Conservation (phyloP, 208 protist genomes). For the Trypanosoma mega region DNA sequence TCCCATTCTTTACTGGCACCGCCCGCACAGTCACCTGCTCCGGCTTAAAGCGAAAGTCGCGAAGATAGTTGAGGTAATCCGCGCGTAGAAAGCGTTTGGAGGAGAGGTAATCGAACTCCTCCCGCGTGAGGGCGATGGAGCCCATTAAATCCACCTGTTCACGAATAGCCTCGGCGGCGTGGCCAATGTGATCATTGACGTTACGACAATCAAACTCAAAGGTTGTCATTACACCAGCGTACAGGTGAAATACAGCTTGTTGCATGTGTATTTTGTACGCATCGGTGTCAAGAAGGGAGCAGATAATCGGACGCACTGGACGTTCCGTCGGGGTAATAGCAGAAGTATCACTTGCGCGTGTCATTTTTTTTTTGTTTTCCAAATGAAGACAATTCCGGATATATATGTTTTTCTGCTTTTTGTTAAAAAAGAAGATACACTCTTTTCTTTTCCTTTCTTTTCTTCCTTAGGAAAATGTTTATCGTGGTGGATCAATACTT, state of each 20-base stretch:
- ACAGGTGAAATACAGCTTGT: constrained; percentile 80
- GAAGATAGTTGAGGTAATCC: constrained; percentile 83
- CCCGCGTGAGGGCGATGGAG: constrained; percentile 42
- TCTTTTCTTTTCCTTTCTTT: no score
- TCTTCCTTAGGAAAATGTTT: no score
- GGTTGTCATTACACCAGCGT: constrained; percentile 38
- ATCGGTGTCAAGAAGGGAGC: constrained; percentile 85
- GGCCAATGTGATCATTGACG: constrained; percentile 67
- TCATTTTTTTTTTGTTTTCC: no score
- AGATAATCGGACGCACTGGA: constrained; percentile 47
- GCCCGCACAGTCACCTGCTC: constrained; percentile 63
- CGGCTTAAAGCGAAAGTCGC: constrained; percentile 75
- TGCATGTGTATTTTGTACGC: constrained; percentile 92
- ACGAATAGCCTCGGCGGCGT: constrained; percentile 56
- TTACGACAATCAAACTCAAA: constrained; percentile 84
- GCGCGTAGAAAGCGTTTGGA: constrained; percentile 65
- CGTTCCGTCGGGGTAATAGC: no score
- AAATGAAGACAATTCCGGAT: no score
- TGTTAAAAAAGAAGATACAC: no score
- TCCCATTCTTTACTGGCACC: constrained; percentile 27
- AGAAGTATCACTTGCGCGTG: no score
- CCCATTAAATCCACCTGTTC: constrained; percentile 54
- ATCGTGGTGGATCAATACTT: no score
- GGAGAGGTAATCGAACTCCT: constrained; percentile 69
- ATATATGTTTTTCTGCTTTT: no score